Evolutionary conservation across 2,329 filamentous ascomycete genomes (phyloP).

Genomic region (Botrytis squamosa): DNA sequence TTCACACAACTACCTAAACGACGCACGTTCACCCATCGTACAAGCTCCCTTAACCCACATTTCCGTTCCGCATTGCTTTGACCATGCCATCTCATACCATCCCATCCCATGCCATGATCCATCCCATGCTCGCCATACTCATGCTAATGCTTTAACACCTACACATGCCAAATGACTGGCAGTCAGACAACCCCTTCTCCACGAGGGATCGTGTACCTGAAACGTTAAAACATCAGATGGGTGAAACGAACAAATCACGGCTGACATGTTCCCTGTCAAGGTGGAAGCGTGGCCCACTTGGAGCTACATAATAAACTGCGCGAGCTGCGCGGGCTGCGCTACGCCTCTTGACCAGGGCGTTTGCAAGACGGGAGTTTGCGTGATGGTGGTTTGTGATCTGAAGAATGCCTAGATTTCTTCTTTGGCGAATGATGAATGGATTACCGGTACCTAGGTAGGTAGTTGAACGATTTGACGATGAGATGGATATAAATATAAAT

Average conservation of each 20-base stretch:
- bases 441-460: not conserved
- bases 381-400: not conserved
- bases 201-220: slow-evolving; percentile 21
- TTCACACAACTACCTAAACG: not conserved
- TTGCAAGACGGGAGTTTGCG: not conserved
- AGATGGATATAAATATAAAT: too few relatives aligned
- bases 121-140: slow-evolving; percentile 3
- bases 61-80: not conserved
- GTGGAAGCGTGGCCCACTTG: not conserved
- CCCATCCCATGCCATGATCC: not conserved
- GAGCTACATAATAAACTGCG: not conserved
- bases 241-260: slow-evolving; percentile 3
- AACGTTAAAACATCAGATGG: slow-evolving; percentile 18
- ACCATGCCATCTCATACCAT: not conserved
- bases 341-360: slow-evolving; percentile 14
- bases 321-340: not conserved
- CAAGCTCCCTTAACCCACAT: not conserved
- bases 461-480: not conserved
- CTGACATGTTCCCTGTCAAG: not conserved
- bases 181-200: slow-evolving; percentile 5
- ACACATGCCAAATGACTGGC: not conserved
- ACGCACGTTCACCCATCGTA: not conserved
- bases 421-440: not conserved
- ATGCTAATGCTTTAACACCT: not conserved
- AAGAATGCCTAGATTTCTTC: not conserved